These are phyloP conservation scores for Reutealis trisperma DNA, from an alignment of 345 rosid species.

Conservation along the genomic window DNA sequence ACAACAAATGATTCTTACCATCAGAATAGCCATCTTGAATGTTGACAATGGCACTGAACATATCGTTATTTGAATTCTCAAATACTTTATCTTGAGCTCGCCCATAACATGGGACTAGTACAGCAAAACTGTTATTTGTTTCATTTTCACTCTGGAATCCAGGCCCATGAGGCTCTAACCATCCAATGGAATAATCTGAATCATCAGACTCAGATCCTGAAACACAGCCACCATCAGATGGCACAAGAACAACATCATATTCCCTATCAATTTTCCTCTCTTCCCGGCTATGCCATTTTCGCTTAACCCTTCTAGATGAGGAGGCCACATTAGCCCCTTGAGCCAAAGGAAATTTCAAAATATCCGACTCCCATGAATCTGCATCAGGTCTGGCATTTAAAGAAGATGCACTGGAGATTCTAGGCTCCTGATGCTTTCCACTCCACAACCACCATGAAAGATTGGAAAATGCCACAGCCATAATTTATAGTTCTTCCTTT, in stretches of 20 bases:
- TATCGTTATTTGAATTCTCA: constrained; percentile 35
- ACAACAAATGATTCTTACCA: constrained; percentile 38
- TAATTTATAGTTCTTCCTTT: constrained; percentile 10
- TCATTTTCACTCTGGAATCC: constrained; percentile 63
- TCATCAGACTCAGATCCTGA: constrained; percentile 77
- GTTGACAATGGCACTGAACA: constrained; percentile 45
- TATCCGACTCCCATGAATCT: constrained; percentile 51
- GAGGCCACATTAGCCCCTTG: constrained; percentile 38
- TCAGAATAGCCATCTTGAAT: constrained; percentile 44
- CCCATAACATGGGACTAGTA: constrained; percentile 69
- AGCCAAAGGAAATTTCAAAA: constrained; percentile 56
- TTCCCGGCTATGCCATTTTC: constrained; percentile 71
- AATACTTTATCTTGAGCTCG: constrained; percentile 34
- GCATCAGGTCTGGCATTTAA: constrained; percentile 40
- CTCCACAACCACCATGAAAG: constrained; percentile 70
- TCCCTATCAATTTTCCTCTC: constrained; percentile 69
- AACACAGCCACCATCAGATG: constrained; percentile 74
- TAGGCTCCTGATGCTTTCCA: constrained; percentile 56
- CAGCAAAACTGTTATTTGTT: constrained; percentile 63
- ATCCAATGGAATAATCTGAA: constrained; percentile 74
- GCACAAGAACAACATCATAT: constrained; percentile 70
- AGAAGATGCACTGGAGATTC: constrained; percentile 43
- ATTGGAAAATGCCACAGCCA: constrained; percentile 61
- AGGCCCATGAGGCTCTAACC: constrained; percentile 81
- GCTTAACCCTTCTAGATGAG: constrained; percentile 54